These are phyloP conservation scores for Melanomma pulvis-pyrius DNA, from an alignment of 495 filamentous ascomycete species.

Conservation along the genomic window DNA sequence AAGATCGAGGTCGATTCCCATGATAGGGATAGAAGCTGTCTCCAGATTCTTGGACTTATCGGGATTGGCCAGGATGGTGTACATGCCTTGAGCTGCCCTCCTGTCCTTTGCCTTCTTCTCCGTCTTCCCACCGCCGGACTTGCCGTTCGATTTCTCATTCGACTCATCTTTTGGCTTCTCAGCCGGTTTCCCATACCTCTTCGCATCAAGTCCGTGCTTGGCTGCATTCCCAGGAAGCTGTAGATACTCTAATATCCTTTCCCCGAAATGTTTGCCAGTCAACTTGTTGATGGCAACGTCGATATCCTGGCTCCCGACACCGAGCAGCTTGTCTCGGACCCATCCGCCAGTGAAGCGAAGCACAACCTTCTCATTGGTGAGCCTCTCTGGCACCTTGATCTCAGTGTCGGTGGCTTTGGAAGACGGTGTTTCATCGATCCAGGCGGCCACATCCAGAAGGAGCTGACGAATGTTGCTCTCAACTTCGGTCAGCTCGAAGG, in stretches of 20 bases:
- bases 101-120: slow-evolving; percentile 34
- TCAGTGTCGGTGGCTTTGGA: slow-evolving; percentile 6
- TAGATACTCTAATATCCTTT: slow-evolving; percentile 63
- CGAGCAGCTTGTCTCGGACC: slow-evolving; percentile 95
- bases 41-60: slow-evolving; percentile 98
- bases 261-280: slow-evolving; percentile 83
- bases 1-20: slow-evolving; percentile 88
- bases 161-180: background rate
- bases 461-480: slow-evolving; percentile 71
- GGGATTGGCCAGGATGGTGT: slow-evolving; percentile 70
- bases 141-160: background rate
- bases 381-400: slow-evolving; percentile 48
- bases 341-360: slow-evolving; percentile 96
- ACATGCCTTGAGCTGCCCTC: slow-evolving; percentile 43
- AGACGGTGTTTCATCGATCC: slow-evolving; percentile 54
- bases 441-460: slow-evolving; percentile 72
- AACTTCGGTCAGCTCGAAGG: slow-evolving; percentile 61
- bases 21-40: slow-evolving; percentile 82
- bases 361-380: slow-evolving; percentile 46
- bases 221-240: slow-evolving; percentile 46
- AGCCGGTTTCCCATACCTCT: slow-evolving; percentile 33
- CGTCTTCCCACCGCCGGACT: slow-evolving; percentile 20
- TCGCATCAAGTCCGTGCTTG: slow-evolving; percentile 46
- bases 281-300: slow-evolving; percentile 93
- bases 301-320: slow-evolving; percentile 81